Conservation (phyloP, 1,284 basidiomycete genomes). For the Amylostereum chailletii region DNA sequence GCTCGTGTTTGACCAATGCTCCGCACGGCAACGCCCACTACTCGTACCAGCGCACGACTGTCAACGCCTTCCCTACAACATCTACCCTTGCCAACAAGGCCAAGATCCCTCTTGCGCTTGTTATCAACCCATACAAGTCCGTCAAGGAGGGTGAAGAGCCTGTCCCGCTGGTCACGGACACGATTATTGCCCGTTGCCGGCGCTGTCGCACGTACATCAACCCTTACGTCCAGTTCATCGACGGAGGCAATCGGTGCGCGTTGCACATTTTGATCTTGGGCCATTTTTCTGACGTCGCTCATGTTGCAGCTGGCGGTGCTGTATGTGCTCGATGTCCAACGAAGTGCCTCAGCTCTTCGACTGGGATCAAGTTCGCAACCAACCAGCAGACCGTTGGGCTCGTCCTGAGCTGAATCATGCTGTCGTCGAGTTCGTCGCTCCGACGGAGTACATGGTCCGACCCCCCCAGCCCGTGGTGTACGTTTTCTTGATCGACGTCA, state of each 20-base stretch:
- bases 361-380: slow-evolving; percentile 92
- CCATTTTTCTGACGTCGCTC: slow-evolving; percentile 2
- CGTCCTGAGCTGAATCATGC: slow-evolving; percentile 91
- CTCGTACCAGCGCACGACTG: slow-evolving; percentile 88
- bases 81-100: slow-evolving; percentile 86
- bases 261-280: neutral
- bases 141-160: slow-evolving; percentile 68
- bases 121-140: slow-evolving; percentile 89
- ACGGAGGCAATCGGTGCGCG: slow-evolving; percentile 84
- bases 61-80: slow-evolving; percentile 93
- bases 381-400: slow-evolving; percentile 92
- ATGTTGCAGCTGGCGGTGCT: slow-evolving; percentile 83
- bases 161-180: slow-evolving; percentile 87
- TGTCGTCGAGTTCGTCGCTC: slow-evolving; percentile 95
- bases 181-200: slow-evolving; percentile 94
- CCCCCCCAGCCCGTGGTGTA: slow-evolving; percentile 97
- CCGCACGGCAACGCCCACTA: slow-evolving; percentile 81
- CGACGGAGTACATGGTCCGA: slow-evolving; percentile 99
- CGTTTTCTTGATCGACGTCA: slow-evolving; percentile 96
- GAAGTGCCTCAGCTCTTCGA: slow-evolving; percentile 99
- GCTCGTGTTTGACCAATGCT: slow-evolving; percentile 72
- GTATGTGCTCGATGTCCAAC: slow-evolving; percentile 98
- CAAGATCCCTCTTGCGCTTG: slow-evolving; percentile 87
- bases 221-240: slow-evolving; percentile 97
- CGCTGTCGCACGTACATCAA: slow-evolving; percentile 99